Conservation (phyloP, 75 land plant genomes). For the Pseudotsuga menziesii region DNA sequence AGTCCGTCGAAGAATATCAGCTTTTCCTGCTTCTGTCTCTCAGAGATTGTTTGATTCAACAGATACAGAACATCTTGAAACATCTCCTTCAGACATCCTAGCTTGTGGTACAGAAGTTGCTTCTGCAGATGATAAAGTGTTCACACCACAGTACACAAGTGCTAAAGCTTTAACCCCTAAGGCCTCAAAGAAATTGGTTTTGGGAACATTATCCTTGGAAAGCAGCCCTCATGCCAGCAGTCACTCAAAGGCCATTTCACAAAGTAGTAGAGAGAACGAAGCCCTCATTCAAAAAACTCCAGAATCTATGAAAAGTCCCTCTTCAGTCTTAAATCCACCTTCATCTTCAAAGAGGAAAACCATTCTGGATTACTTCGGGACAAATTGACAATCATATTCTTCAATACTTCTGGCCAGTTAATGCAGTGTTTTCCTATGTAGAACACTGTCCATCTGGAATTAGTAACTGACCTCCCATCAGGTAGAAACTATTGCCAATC, state of each 20-base stretch:
- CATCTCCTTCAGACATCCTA: neutral
- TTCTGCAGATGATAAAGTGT: neutral
- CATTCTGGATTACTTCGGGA: constrained; percentile 49
- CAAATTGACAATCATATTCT: neutral
- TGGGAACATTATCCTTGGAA: neutral
- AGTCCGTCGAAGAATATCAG: constrained; percentile 42
- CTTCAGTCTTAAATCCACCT: constrained; percentile 76
- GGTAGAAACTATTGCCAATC: too few relatives aligned
- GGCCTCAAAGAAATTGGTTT: neutral
- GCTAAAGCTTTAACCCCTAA: neutral
- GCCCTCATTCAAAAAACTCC: constrained; percentile 28
- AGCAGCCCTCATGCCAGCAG: constrained; percentile 1
- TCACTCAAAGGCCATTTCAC: neutral
- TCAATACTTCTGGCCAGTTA: too few relatives aligned
- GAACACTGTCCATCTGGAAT: too few relatives aligned
- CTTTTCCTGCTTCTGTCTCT: constrained; percentile 19
- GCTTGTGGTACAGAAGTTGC: neutral
- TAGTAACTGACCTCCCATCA: too few relatives aligned
- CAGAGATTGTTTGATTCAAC: constrained; percentile 7
- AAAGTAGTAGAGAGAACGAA: constrained; percentile 5
- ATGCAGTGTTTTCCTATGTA: too few relatives aligned
- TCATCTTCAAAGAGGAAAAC: constrained; percentile 59
- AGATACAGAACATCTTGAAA: constrained; percentile 4
- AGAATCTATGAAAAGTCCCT: constrained; percentile 48
- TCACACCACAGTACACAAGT: neutral